A percentile compares a stretch with the other conserved stretches of the same genome.
phyloP scores from a whole-genome alignment of 1,284 basidiomycete species.

The Naganishia albida region DNA sequence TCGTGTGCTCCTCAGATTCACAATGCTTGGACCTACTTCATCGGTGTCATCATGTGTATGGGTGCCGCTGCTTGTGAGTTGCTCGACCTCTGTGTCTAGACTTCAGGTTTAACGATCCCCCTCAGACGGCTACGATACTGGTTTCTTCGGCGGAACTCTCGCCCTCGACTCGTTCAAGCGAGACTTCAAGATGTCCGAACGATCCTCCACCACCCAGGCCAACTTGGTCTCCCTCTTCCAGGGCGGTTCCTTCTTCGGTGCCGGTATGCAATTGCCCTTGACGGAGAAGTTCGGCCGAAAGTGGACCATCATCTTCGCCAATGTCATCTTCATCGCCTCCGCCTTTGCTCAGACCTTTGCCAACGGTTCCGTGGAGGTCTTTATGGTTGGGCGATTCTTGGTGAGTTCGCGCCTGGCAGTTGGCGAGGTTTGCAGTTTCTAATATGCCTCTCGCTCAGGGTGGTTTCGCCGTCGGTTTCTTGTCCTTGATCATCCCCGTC shows the following conservation, averaged over 20 bases:
- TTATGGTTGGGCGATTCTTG: constrained; percentile 57
- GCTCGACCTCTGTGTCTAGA: not conserved
- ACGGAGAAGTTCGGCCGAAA: constrained; percentile 47
- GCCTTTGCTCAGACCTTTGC: constrained; percentile 59
- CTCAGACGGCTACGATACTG: constrained; percentile 45
- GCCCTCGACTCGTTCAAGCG: constrained; percentile 63
- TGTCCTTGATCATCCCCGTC: constrained; percentile 45
- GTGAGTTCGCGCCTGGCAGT: too few relatives aligned
- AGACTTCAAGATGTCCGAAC: constrained; percentile 64
- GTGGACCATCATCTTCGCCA: constrained; percentile 62
- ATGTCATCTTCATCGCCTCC: constrained; percentile 65
- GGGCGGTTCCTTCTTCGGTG: constrained; percentile 76
- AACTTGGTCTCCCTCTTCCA: constrained; percentile 75
- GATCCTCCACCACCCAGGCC: constrained; percentile 32
- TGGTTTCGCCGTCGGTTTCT: constrained; percentile 44
- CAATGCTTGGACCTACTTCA: constrained; percentile 31
- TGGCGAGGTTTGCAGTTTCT: not conserved
- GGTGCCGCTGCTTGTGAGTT: constrained; percentile 32
- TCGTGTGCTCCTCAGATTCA: constrained; percentile 15
- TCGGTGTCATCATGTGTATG: constrained; percentile 34
- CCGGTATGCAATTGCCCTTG: constrained; percentile 61
- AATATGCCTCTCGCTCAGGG: constrained; percentile 8
- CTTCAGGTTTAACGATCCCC: not conserved
- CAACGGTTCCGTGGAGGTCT: constrained; percentile 44
- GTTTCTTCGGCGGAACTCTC: constrained; percentile 68